These are phyloP conservation scores for Cryptococcus sp. DNA, from an alignment of 1,284 basidiomycete genomes.

Conservation along the genomic window DNA sequence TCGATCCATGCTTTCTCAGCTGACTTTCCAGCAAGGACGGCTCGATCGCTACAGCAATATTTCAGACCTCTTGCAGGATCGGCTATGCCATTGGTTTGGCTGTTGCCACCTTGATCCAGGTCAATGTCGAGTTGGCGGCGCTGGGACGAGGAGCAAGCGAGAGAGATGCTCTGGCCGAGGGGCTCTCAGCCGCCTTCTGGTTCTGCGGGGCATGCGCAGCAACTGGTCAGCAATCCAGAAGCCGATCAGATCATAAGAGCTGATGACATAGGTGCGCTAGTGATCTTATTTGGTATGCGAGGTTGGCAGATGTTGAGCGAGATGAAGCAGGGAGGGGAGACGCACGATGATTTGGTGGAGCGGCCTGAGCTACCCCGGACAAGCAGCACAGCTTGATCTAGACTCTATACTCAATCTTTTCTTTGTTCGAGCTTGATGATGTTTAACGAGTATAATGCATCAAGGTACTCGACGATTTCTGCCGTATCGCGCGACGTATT, in stretches of 20 bases:
- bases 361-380: no score
- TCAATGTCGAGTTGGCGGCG: not conserved
- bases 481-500: no score
- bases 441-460: no score
- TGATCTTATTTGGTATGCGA: conserved; percentile 6
- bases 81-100: conserved; percentile 8
- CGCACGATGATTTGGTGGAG: no score
- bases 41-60: conserved; percentile 4
- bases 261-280: not conserved
- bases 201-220: conserved; percentile 2
- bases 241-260: not conserved
- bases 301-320: conserved; percentile 3
- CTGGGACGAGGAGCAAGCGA: not conserved
- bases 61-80: conserved; percentile 7
- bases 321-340: not conserved
- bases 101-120: conserved; percentile 1
- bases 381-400: no score
- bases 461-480: no score
- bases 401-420: no score
- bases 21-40: conserved; percentile 2
- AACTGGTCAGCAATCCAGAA: not conserved
- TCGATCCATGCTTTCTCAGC: not conserved
- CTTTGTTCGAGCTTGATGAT: no score
- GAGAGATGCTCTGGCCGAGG: conserved; percentile 1
- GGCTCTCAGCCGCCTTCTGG: conserved; percentile 12